A percentile compares a stretch with the other conserved stretches of the same genome.
Evolutionary conservation across 2,329 filamentous ascomycete genomes (phyloP).

Genomic region (Xylaria sp.): DNA sequence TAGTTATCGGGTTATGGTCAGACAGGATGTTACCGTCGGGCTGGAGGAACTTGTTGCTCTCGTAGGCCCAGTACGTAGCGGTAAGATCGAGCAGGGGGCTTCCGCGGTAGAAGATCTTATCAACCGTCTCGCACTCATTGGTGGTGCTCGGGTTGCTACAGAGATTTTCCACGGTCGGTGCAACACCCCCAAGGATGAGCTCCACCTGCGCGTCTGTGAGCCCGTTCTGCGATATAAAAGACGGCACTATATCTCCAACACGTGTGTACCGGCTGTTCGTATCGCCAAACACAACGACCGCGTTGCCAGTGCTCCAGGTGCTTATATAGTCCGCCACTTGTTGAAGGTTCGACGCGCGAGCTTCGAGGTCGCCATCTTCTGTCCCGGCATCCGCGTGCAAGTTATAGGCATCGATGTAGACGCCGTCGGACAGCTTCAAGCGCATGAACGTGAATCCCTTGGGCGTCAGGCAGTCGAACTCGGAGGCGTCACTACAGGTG

Average conservation of each 20-base stretch:
- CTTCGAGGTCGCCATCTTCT: slow-evolving; percentile 62
- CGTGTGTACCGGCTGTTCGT: slow-evolving; percentile 74
- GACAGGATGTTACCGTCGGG: slow-evolving; percentile 66
- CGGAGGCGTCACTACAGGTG: slow-evolving; percentile 65
- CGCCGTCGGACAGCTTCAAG: slow-evolving; percentile 60
- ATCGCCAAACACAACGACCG: slow-evolving; percentile 73
- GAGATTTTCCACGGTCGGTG: slow-evolving; percentile 57
- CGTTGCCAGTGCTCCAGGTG: slow-evolving; percentile 66
- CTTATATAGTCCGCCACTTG: slow-evolving; percentile 70
- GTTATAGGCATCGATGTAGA: slow-evolving; percentile 74
- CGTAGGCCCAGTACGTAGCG: slow-evolving; percentile 66
- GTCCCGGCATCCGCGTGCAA: slow-evolving; percentile 73
- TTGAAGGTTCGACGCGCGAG: slow-evolving; percentile 68
- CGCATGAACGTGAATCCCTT: slow-evolving; percentile 78
- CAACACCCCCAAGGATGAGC: slow-evolving; percentile 59
- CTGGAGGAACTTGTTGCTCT: slow-evolving; percentile 66
- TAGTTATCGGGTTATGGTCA: slow-evolving; percentile 73
- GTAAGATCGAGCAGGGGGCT: slow-evolving; percentile 58
- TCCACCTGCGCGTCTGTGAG: slow-evolving; percentile 71
- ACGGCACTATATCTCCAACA: slow-evolving; percentile 61
- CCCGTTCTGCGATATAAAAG: slow-evolving; percentile 63
- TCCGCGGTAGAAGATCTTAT: slow-evolving; percentile 72
- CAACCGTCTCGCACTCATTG: slow-evolving; percentile 71
- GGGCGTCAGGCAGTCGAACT: slow-evolving; percentile 71
- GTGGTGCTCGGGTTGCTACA: slow-evolving; percentile 69